These are phyloP conservation scores for Mariannaea elegans DNA, from an alignment of 2,329 filamentous ascomycete genomes.

Conservation along the genomic window DNA sequence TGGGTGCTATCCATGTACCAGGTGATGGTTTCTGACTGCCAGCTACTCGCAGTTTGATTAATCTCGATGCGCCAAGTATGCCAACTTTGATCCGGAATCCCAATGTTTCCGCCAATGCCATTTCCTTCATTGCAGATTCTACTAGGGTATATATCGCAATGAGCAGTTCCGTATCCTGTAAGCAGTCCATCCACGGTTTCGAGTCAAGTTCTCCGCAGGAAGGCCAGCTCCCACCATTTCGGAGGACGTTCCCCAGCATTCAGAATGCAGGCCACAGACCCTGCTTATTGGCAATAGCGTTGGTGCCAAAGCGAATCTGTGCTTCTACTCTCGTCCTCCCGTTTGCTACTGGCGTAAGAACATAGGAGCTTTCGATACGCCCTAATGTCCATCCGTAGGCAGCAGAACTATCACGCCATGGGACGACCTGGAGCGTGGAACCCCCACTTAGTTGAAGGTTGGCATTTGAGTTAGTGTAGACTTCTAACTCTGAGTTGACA, in stretches of 20 bases:
- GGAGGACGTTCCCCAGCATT: conserved; percentile 35
- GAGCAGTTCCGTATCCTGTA: conserved; percentile 22
- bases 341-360: conserved; percentile 53
- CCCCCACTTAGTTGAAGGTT: conserved; percentile 62
- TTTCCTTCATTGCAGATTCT: conserved; percentile 58
- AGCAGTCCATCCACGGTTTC: conserved; percentile 27
- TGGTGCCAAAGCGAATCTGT: conserved; percentile 47
- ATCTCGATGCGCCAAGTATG: conserved; percentile 58
- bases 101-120: conserved; percentile 47
- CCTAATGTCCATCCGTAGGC: conserved; percentile 57
- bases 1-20: conserved; percentile 55
- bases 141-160: conserved; percentile 42
- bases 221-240: conserved; percentile 33
- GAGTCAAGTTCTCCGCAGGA: conserved; percentile 34
- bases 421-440: conserved; percentile 57
- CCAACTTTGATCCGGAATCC: conserved; percentile 51
- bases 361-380: conserved; percentile 57
- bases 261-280: conserved; percentile 49
- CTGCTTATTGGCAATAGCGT: conserved; percentile 46
- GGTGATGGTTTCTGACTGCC: conserved; percentile 55
- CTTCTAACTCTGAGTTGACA: conserved; percentile 58
- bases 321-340: conserved; percentile 50
- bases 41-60: conserved; percentile 55
- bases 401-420: conserved; percentile 45
- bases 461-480: conserved; percentile 51